Conservation (phyloP, 1,139 yeast genomes). For the Debaryomycetaceae sp. region DNA sequence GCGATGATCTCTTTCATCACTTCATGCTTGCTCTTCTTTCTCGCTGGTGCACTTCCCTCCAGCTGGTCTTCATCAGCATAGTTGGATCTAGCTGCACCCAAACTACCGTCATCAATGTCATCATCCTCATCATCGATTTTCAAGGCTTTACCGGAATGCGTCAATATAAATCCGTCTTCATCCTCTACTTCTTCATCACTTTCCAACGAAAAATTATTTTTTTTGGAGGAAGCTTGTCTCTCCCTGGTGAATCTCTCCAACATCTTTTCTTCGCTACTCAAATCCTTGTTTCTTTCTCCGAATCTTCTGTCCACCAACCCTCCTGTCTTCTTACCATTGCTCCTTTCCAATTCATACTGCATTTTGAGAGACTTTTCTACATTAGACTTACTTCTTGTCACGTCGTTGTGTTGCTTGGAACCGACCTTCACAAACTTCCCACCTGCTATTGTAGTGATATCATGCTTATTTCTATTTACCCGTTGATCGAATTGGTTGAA, state of each 20-base stretch:
- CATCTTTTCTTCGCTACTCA: constrained; percentile 91
- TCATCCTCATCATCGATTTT: constrained; percentile 45
- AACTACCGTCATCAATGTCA: constrained; percentile 23
- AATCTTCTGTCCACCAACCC: constrained; percentile 83
- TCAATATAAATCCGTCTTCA: constrained; percentile 50
- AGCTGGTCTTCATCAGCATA: constrained; percentile 35
- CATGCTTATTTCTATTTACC: constrained; percentile 64
- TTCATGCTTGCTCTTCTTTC: constrained; percentile 85
- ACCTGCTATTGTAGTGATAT: constrained; percentile 53
- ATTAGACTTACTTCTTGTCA: constrained; percentile 56
- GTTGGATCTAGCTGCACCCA: constrained; percentile 16
- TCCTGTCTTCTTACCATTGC: constrained; percentile 67
- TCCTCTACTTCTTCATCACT: constrained; percentile 65
- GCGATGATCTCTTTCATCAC: constrained; percentile 97
- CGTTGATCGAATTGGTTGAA: constrained; percentile 89
- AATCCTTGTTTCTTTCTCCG: constrained; percentile 74
- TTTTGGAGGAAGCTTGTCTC: constrained; percentile 57
- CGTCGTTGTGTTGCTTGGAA: constrained; percentile 42
- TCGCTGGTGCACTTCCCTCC: constrained; percentile 35
- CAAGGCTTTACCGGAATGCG: constrained; percentile 77
- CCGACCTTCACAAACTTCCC: constrained; percentile 58
- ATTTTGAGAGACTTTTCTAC: constrained; percentile 72
- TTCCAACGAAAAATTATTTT: constrained; percentile 59
- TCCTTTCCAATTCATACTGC: constrained; percentile 64
- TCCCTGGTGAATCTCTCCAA: constrained; percentile 90